A percentile compares a stretch with the other conserved stretches of the same genome.
These are phyloP conservation scores for Phaeodactylum tricornutum DNA, from an alignment of 108 stramenopile genomes.

Conservation along the genomic window DNA sequence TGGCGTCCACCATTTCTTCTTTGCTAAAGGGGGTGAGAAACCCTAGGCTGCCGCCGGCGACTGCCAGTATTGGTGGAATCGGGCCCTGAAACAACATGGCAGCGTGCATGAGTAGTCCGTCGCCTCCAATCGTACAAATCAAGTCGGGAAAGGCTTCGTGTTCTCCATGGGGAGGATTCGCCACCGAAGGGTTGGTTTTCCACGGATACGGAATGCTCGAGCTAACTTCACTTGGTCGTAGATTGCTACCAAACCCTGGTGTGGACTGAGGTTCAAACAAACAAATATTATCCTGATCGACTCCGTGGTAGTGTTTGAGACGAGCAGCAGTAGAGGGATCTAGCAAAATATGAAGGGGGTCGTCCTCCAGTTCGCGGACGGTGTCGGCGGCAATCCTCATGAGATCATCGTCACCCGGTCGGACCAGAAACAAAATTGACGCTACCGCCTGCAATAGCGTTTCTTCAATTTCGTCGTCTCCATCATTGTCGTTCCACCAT, in stretches of 20 bases:
- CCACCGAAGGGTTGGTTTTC: neutral
- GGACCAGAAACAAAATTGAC: constrained; percentile 60
- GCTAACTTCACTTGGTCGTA: constrained; percentile 10
- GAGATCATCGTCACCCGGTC: constrained; percentile 50
- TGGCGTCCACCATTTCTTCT: constrained; percentile 71
- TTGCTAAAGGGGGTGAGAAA: constrained; percentile 86
- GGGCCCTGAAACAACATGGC: constrained; percentile 60
- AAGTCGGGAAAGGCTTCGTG: constrained; percentile 38
- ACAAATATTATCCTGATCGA: constrained; percentile 36
- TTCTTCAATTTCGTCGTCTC: constrained; percentile 3
- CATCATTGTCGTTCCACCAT: constrained; percentile 27
- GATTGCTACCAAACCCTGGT: constrained; percentile 43
- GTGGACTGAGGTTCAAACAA: constrained; percentile 54
- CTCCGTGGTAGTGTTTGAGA: constrained; percentile 39
- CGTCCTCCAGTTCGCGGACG: constrained; percentile 34
- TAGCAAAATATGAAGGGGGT: constrained; percentile 42
- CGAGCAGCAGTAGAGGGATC: constrained; percentile 49
- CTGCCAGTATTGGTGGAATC: constrained; percentile 77
- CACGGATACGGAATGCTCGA: neutral
- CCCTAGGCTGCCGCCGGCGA: constrained; percentile 88
- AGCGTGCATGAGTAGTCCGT: constrained; percentile 77
- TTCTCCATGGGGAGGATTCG: constrained; percentile 1
- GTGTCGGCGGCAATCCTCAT: constrained; percentile 41
- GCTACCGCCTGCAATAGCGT: constrained; percentile 9
- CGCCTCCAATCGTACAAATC: constrained; percentile 73